Base-by-base conservation (phyloP, 2,329 filamentous ascomycete species). In the Calonectria honghensis region DNA sequence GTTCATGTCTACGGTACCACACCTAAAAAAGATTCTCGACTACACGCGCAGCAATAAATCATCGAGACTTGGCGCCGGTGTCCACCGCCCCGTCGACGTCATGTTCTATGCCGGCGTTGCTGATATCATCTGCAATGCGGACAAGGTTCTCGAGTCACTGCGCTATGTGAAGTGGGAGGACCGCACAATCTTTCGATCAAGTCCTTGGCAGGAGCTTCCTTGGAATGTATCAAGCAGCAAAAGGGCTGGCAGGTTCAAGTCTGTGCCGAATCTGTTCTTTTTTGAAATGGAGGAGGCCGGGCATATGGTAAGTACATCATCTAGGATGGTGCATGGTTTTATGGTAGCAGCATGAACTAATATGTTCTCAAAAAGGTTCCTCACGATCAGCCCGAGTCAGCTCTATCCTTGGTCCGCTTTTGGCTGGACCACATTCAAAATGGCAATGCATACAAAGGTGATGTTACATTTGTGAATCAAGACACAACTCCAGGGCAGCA, bases 51-150 rank as follows among this genome's bases (percentile, higher is more conserved):
- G 20, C 6, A 24, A 11, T 16, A 50, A 50, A 24, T n/a, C n/a
- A 6, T 50, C 20, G 20, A 24, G 20, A 10, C 24, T 50, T 13
- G 45, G 45, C 20, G 20, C 20, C 24, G 45, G 16, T 50, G 7
- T 24, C 20, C 45, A 18, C 7, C 45, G 45, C 5, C 41, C 63
- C 3, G 16, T 66, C 16, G 63, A 66, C n/a, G 63, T 66, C 7
- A 27, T 66, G 39, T 31, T 50, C 4, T 66, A 66, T 51, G 63
- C 31, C 7, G 63, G 63, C 4, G 63, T 66, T 13, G n/a, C 63
- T 18, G 63, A 66, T 41, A 66, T 66, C 27, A 37, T 51, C 27
- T 66, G 63, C n/a, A 50, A 66, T 20, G 27, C 63, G 9, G 41
- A 66, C 6, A 41, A 41, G n/a, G 41, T 66, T 2, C 18, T 32